These are phyloP conservation scores for Taphrina populina DNA, from an alignment of 1,139 yeast genomes.

Conservation along the genomic window DNA sequence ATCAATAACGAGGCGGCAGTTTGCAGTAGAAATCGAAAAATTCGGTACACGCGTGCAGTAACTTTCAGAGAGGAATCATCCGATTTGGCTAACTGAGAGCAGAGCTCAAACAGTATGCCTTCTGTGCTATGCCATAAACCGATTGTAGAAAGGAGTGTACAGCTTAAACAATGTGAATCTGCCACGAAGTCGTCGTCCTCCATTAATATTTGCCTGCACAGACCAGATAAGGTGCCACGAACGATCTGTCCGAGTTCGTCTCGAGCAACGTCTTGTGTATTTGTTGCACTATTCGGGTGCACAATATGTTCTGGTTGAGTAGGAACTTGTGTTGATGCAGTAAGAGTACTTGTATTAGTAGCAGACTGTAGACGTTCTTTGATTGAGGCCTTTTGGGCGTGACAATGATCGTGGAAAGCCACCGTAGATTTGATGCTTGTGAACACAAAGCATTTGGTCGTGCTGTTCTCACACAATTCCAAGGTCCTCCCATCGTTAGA, in stretches of 20 bases:
- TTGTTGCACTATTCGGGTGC: too few species aligned
- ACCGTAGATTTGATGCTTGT: too few species aligned
- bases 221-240: constrained; percentile 3
- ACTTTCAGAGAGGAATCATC: neutral
- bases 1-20: constrained; percentile 15
- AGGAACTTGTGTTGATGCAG: too few species aligned
- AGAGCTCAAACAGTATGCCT: neutral
- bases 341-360: too few species aligned
- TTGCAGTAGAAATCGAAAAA: neutral
- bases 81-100: neutral
- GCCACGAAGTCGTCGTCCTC: neutral
- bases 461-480: too few species aligned
- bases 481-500: too few species aligned
- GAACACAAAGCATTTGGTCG: too few species aligned
- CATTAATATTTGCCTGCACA: constrained; percentile 1
- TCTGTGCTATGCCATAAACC: constrained; percentile 24
- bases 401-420: too few species aligned
- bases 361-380: too few species aligned
- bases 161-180: neutral
- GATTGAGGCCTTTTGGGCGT: too few species aligned
- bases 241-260: neutral
- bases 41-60: neutral
- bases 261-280: too few species aligned
- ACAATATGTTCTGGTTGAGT: too few species aligned
- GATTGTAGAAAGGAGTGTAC: neutral